Evolutionary conservation across 345 rosid species (phyloP), one percentile per base, ranked within the genome.

Genomic region (Firmiana major): DNA sequence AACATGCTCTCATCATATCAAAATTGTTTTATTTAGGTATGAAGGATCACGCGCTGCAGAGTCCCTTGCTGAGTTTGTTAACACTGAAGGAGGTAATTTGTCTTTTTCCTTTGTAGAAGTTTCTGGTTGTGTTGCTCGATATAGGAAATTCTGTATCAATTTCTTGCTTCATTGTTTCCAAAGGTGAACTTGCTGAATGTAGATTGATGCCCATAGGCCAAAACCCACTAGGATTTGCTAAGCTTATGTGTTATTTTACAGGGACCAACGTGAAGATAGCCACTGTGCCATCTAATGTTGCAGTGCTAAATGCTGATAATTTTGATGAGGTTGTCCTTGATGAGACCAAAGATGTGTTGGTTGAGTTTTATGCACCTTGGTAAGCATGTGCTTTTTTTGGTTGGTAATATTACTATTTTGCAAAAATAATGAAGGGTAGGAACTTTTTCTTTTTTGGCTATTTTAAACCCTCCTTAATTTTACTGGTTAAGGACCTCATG

Each of bases 361-460:
- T 97, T 81, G 99, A 97, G 84, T 94, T 97, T 84, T 97, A 97
- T 81, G 99, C 98, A 28, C 99, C 99, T 63, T 97, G 98, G 99
- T 96, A 77, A 81, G 87, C 74, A 53, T 60, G 71, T 67, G 36
- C 46, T 57, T 17, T 9, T 75, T 4, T 22, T 77, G 11, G 11
- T 40, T 58, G 17, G 5, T 1, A 34, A 16, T 51, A 60, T 4
- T 64, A 51, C 1, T 53, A 21, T 28, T 2, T 40, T 62, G 28
- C 26, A 38, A 51, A 69, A 43, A 22, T 7, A 34, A 22, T 62
- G 0, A 7, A 34, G 26, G 55, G 9, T 42, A 16, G 31, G 21
- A n/a, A 31, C 76, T 16, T 36, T 38, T 17, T 21, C 26, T 60
- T 16, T 22, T 59, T 43, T 13, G 28, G 58, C 13, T 49, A 7